Evolutionary conservation across 2,329 filamentous ascomycete species (phyloP), one percentile per base, ranked within the genome.

Genomic region (Fonsecaea erecta): DNA sequence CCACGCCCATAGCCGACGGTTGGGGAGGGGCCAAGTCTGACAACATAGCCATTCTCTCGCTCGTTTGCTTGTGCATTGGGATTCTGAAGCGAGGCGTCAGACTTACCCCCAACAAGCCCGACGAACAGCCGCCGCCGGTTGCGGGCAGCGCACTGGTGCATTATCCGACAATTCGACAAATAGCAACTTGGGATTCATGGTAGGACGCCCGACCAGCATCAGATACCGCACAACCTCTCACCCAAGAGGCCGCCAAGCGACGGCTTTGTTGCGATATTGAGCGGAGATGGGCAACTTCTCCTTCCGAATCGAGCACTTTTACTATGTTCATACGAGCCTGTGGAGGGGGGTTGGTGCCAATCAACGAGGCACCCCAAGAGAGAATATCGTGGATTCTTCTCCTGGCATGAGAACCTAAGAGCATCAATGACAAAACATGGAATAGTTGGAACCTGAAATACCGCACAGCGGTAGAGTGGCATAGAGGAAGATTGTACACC

Each of bases 61-160:
- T 46, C 8, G 12, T 24, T 21, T 48, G 43, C 18, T 48, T 21
- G 8, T 40, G 35, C 30, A 16, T 16, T 5, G 12, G 35, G 16
- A n/a, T 40, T 5, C 5, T 40, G 35, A 14, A 40, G 35, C 35
- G 6, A 14, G 35, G 16, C 14, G 40, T 46, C 40, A 46, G 40
- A 46, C 40, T 11, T 7, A 9, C n/a, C 40, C 40, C 2, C 6
- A n/a, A n/a, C 24, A 11, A 5, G 18, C 3, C 43, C 3, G 16
- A 40, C 16, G 37, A 40, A n/a, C n/a, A n/a, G 16, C 43, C 3
- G 24, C 8, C 9, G 43, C 43, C 11, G 43, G 8, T 48, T 18
- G 43, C 43, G 43, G 43, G 43, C 43, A 48, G 43, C 43, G 43
- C 43, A 48, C 43, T 12, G 37, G 43, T 48, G 43, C 43, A 48